Percentiles rank a stretch among this genome's conserved stretches.
Conservation (phyloP, 2,329 filamentous ascomycete species). For the Basipetospora chlamydospora region DNA sequence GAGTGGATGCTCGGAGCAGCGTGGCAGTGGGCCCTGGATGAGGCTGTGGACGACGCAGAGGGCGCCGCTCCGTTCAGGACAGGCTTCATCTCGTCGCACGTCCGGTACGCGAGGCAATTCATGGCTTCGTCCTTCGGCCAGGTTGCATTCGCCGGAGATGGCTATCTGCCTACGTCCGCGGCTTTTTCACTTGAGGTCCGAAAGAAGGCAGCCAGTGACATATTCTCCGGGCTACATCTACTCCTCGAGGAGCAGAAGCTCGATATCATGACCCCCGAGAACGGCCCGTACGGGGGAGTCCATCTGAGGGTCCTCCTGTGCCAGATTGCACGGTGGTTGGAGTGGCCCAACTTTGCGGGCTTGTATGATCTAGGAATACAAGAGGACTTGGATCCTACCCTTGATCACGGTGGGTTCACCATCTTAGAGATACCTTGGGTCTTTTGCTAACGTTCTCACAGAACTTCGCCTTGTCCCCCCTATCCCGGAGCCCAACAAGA, state of each 20-base stretch:
- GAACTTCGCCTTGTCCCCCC: conserved; percentile 16
- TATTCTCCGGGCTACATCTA: conserved; percentile 67
- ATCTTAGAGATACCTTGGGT: too few relatives aligned
- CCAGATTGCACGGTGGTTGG: conserved; percentile 71
- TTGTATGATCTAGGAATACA: conserved; percentile 40
- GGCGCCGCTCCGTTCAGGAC: conserved; percentile 6
- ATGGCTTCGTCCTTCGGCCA: conserved; percentile 44
- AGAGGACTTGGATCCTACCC: conserved; percentile 23
- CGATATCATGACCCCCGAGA: conserved; percentile 38
- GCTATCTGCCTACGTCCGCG: conserved; percentile 51
- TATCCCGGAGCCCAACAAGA: conserved; percentile 16
- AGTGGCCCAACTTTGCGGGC: conserved; percentile 41
- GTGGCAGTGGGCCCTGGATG: conserved; percentile 60
- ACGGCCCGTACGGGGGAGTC: conserved; percentile 25
- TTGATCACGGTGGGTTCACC: conserved; percentile 24
- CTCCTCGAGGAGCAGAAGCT: conserved; percentile 84
- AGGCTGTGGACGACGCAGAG: conserved; percentile 16
- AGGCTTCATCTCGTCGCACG: conserved; percentile 35
- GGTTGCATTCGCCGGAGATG: conserved; percentile 33
- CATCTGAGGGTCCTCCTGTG: conserved; percentile 59
- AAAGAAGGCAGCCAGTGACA: conserved; percentile 46
- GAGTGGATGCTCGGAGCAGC: conserved; percentile 45
- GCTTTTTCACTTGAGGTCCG: conserved; percentile 39
- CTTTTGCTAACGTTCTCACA: conserved; percentile 8
- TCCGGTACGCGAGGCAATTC: conserved; percentile 50